These are phyloP conservation scores for Chytridiales sp. DNA, from an alignment of 371 early-diverging fungal species.

Conservation along the genomic window DNA sequence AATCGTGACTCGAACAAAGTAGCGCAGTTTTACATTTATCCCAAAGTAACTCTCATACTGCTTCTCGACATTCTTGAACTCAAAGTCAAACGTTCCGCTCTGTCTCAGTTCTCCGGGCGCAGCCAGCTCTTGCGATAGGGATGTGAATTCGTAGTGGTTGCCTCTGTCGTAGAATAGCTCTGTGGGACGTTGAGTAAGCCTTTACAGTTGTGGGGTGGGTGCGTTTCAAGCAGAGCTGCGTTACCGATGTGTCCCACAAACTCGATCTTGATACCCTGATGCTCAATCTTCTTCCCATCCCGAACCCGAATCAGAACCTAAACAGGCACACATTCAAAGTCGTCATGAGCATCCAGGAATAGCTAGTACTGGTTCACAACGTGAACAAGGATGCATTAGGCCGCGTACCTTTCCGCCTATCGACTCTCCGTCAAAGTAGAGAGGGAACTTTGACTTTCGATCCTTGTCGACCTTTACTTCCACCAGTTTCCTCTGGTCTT, in stretches of 20 bases:
- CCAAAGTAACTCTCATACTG: conserved; percentile 89
- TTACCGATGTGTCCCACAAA: conserved; percentile 93
- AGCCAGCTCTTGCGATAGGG: conserved; percentile 83
- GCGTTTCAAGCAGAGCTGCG: background rate
- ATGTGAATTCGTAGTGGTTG: conserved; percentile 90
- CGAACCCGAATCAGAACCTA: conserved; percentile 85
- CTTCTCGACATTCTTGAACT: conserved; percentile 91
- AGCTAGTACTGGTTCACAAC: background rate
- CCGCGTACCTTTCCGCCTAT: conserved; percentile 86
- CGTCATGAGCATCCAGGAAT: background rate
- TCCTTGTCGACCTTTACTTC: conserved; percentile 80
- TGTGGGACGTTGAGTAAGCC: conserved; percentile 26
- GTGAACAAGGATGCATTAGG: too few relatives aligned
- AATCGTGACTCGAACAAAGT: conserved; percentile 82
- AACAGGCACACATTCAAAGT: too few relatives aligned
- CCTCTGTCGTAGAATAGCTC: conserved; percentile 95
- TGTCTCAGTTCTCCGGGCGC: conserved; percentile 82
- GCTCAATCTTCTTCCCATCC: conserved; percentile 91
- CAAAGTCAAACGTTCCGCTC: conserved; percentile 76
- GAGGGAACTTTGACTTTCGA: conserved; percentile 80
- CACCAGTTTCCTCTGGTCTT: conserved; percentile 78
- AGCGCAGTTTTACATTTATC: conserved; percentile 85
- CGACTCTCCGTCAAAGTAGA: conserved; percentile 95
- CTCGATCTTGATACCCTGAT: conserved; percentile 96
- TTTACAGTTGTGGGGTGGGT: background rate